A percentile compares a stretch with the other conserved stretches of the same genome.
phyloP scores from a whole-genome alignment of 2,329 filamentous ascomycete genomes.

The Cylindrodendrum hubeiense region DNA sequence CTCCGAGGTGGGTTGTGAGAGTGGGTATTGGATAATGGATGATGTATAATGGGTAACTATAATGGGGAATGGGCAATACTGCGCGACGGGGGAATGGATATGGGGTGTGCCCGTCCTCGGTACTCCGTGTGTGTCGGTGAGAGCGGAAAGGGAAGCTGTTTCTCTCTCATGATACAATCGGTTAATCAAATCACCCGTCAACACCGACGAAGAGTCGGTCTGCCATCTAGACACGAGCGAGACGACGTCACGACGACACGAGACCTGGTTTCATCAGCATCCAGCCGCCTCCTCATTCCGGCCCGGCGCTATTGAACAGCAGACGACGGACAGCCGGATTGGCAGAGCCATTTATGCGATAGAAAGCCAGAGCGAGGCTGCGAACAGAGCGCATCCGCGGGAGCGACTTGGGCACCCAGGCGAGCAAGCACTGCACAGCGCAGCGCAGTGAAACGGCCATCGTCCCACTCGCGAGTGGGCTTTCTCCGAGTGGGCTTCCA shows the following conservation, averaged over 20 bases:
- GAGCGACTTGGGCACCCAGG: neutral
- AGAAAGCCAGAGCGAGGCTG: conserved; percentile 7
- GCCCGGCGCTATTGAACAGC: neutral
- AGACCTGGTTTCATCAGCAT: no score
- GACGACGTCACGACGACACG: neutral
- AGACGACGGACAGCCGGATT: neutral
- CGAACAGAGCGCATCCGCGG: conserved; percentile 1
- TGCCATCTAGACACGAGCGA: neutral
- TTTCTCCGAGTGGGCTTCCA: conserved; percentile 4
- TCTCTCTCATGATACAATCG: neutral
- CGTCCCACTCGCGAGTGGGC: conserved; percentile 30
- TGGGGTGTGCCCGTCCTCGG: neutral
- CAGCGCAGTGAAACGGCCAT: conserved; percentile 29
- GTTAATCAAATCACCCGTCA: conserved; percentile 1
- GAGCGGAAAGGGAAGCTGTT: conserved; percentile 11
- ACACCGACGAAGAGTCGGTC: neutral
- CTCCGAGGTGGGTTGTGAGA: conserved; percentile 11
- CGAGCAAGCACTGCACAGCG: neutral
- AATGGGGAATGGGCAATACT: neutral
- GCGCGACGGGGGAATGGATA: neutral
- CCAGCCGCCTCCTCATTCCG: neutral
- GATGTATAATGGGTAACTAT: neutral
- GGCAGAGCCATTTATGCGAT: neutral
- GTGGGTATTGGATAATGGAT: conserved; percentile 1
- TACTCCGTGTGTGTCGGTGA: conserved; percentile 11